Percentiles rank a stretch among this genome's conserved stretches.
phyloP scores from a whole-genome alignment of 495 filamentous ascomycete genomes.

The Pseudoneurospora amorphoporcata region DNA sequence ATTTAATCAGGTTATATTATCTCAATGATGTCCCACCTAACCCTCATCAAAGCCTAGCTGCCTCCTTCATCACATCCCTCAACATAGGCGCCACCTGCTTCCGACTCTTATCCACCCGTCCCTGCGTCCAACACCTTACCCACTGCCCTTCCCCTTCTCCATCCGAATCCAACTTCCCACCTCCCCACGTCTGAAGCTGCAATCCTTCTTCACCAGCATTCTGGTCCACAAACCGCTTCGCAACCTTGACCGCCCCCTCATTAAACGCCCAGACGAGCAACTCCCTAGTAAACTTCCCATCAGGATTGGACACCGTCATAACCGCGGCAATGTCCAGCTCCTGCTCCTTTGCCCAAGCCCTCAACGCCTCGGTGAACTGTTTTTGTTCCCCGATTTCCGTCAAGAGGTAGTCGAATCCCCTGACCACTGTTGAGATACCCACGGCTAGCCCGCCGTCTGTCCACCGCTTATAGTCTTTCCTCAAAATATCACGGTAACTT shows the following conservation, averaged over 20 bases:
- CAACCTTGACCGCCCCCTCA: constrained; percentile 32
- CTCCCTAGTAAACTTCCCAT: constrained; percentile 57
- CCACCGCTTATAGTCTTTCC: constrained; percentile 94
- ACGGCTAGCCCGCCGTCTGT: constrained; percentile 47
- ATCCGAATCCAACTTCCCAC: constrained; percentile 35
- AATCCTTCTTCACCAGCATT: constrained; percentile 33
- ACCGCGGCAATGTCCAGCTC: constrained; percentile 56
- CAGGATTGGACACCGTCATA: constrained; percentile 60
- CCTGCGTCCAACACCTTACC: constrained; percentile 58
- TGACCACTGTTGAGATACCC: constrained; percentile 67
- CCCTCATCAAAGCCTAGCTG: constrained; percentile 15
- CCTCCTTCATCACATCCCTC: constrained; percentile 49
- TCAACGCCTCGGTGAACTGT: constrained; percentile 23
- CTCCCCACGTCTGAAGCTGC: constrained; percentile 45
- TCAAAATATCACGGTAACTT: constrained; percentile 60
- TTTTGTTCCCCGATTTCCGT: constrained; percentile 40
- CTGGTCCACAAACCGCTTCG: constrained; percentile 42
- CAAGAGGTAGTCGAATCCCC: constrained; percentile 52
- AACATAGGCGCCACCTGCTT: constrained; percentile 86
- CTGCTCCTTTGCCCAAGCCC: constrained; percentile 45
- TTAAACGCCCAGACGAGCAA: constrained; percentile 57
- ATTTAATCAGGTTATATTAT: not conserved
- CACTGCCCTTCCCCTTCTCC: constrained; percentile 23
- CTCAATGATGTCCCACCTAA: not conserved
- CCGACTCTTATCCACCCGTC: constrained; percentile 55